A percentile compares a stretch with the other conserved stretches of the same genome.
Conservation (phyloP, 495 filamentous ascomycete species). For the Parathielavia appendiculata region DNA sequence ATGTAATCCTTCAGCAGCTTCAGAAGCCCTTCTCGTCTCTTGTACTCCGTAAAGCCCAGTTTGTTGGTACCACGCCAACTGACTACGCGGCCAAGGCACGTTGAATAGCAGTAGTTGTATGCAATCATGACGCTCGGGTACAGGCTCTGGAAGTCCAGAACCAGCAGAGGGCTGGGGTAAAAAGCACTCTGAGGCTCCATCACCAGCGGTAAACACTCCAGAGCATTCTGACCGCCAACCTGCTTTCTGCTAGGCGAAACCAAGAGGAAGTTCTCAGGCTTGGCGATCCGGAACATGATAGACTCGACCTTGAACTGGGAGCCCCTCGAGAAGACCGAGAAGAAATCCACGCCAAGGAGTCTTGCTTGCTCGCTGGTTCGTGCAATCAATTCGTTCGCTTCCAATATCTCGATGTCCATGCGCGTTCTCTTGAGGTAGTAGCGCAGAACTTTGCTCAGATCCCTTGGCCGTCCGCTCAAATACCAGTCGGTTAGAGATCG, state of each 20-base stretch:
- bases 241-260: constrained; percentile 87
- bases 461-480: constrained; percentile 55
- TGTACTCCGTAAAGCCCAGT: constrained; percentile 86
- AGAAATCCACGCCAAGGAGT: constrained; percentile 91
- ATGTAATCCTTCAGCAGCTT: constrained; percentile 78
- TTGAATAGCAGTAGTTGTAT: constrained; percentile 99
- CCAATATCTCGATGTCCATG: constrained; percentile 84
- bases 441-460: constrained; percentile 68
- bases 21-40: constrained; percentile 66
- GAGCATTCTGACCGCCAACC: constrained; percentile 87
- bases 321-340: constrained; percentile 86
- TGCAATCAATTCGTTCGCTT: constrained; percentile 80
- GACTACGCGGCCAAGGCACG: constrained; percentile 79
- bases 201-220: constrained; percentile 90
- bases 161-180: constrained; percentile 82
- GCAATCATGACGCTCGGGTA: constrained; percentile 99
- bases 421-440: constrained; percentile 75
- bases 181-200: constrained; percentile 98
- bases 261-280: constrained; percentile 89
- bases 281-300: constrained; percentile 97
- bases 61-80: constrained; percentile 88
- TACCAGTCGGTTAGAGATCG: constrained; percentile 78
- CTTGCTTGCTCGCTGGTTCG: constrained; percentile 93
- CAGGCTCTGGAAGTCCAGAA: constrained; percentile 92
- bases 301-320: constrained; percentile 99